Percentiles rank a stretch among this genome's conserved stretches.
These are phyloP conservation scores for Aspergillus sp. DNA, from an alignment of 2,329 filamentous ascomycete genomes.

Conservation along the genomic window DNA sequence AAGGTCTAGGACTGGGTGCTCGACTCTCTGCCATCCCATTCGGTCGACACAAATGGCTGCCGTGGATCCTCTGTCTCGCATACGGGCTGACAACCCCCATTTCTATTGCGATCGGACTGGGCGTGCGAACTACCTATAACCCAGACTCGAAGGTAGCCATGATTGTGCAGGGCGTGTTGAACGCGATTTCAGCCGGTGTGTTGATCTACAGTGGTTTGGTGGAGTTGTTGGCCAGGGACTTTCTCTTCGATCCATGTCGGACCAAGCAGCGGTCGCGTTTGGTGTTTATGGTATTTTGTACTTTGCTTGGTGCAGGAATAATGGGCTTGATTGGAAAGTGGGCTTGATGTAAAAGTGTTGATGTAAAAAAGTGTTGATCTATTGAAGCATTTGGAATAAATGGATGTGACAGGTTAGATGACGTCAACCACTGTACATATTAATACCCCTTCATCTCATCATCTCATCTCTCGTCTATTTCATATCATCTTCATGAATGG, in stretches of 20 bases:
- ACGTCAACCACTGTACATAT: too few relatives aligned
- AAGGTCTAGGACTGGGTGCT: slow-evolving; percentile 59
- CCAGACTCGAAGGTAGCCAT: slow-evolving; percentile 38
- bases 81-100: slow-evolving; percentile 53
- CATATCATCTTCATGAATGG: not conserved
- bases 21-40: slow-evolving; percentile 56
- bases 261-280: slow-evolving; percentile 35
- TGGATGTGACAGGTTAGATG: too few relatives aligned
- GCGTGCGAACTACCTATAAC: slow-evolving; percentile 41
- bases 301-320: slow-evolving; percentile 37
- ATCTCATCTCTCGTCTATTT: too few relatives aligned
- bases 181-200: slow-evolving; percentile 46
- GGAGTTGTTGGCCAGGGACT: slow-evolving; percentile 47
- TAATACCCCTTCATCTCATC: too few relatives aligned
- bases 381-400: too few relatives aligned
- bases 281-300: slow-evolving; percentile 39
- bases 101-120: slow-evolving; percentile 45
- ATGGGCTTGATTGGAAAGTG: slow-evolving; percentile 51
- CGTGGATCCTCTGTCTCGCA: slow-evolving; percentile 45
- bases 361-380: too few relatives aligned
- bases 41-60: slow-evolving; percentile 40
- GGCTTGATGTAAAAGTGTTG: slow-evolving; percentile 29
- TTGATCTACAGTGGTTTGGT: slow-evolving; percentile 49
- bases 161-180: slow-evolving; percentile 43
- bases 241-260: slow-evolving; percentile 46